Evolutionary conservation across 768 basidiomycete species (phyloP), one percentile per base, ranked within the genome.

Genomic region (Neoboletus brunneissimus): DNA sequence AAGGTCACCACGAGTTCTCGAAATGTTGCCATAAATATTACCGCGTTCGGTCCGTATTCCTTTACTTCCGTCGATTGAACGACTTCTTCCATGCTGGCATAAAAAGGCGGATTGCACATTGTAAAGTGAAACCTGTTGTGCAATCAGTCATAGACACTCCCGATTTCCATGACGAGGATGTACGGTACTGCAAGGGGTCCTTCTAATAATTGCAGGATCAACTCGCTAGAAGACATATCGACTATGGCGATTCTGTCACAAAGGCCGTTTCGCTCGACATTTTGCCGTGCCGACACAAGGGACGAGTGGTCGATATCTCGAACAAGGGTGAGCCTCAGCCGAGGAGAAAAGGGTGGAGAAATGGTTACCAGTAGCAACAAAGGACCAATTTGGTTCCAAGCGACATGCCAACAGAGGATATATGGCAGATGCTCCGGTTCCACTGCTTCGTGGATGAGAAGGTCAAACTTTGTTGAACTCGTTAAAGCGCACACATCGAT

Each of bases 101-200:
- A 98, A 72, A 99, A 99, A 0, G 96, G 96, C 0, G 96, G 96
- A 69, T 98, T 99, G 73, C 95, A 98, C 85, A 98, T 92, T 0
- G 86, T 84, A 61, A 96, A 93, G 55, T 88, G 83, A 64, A 86
- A 84, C 4, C 82, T 85, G 51, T 12, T 12, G 11, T 23, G 20
- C 1, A 3, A 41, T 53, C 27, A 53, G 53, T 48, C 45, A 49
- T 3, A 51, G 11, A 9, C 12, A 5, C 5, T 27, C 55, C 27
- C 23, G 12, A 23, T 23, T n/a, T 35, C 22, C 9, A 53, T 23
- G 23, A 40, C 5, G 20, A 52, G 22, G 25, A 54, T 32, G 12
- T 54, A 62, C 58, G 51, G 51, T 42, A 44, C 34, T 35, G n/a
- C 20, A 25, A 48, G n/a, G 41, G 55, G 22, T 16, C 43, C 42